Percentiles rank a stretch among this genome's conserved stretches.
Evolutionary conservation across 768 basidiomycete genomes (phyloP).

Genomic region (Mycena floridula): DNA sequence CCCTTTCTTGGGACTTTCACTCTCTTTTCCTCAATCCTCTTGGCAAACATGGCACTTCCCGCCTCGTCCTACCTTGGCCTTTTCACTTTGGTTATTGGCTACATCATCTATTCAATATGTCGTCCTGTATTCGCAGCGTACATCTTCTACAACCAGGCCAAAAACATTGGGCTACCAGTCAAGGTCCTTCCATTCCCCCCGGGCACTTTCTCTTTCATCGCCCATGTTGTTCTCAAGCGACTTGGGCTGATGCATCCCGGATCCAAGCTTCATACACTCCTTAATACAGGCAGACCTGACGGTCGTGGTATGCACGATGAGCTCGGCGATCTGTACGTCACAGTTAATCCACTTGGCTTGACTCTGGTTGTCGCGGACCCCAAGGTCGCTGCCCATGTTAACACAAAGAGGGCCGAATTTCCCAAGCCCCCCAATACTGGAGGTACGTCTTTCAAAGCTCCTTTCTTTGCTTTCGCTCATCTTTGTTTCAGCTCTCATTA

Average conservation of each 20-base stretch:
- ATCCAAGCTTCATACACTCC: slow-evolving; percentile 4
- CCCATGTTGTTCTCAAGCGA: slow-evolving; percentile 1
- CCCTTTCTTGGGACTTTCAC: too few relatives aligned
- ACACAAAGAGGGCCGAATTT: slow-evolving; percentile 1
- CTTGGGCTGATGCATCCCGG: slow-evolving; percentile 6
- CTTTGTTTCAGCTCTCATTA: slow-evolving; percentile 3
- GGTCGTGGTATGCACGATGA: slow-evolving; percentile 7
- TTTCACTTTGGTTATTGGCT: not conserved
- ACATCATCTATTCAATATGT: not conserved
- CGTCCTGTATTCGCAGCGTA: not conserved
- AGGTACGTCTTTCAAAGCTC: slow-evolving; percentile 1
- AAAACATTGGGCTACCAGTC: slow-evolving; percentile 5
- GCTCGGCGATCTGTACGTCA: slow-evolving; percentile 6
- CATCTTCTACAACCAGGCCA: not conserved
- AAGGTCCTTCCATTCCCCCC: slow-evolving; percentile 9
- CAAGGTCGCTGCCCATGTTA: slow-evolving; percentile 5
- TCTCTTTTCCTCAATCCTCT: too few relatives aligned
- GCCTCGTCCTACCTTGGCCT: too few relatives aligned
- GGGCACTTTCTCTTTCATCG: slow-evolving; percentile 8
- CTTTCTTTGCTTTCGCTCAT: not conserved
- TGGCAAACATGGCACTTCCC: too few relatives aligned
- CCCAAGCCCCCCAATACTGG: slow-evolving; percentile 10
- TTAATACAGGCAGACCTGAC: slow-evolving; percentile 7
- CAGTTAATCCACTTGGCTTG: slow-evolving; percentile 4
- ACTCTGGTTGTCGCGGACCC: slow-evolving; percentile 8